Percentiles rank a stretch among this genome's conserved stretches.
phyloP scores from a whole-genome alignment of 805 yeast genomes.

The Ogataea ganodermae region DNA sequence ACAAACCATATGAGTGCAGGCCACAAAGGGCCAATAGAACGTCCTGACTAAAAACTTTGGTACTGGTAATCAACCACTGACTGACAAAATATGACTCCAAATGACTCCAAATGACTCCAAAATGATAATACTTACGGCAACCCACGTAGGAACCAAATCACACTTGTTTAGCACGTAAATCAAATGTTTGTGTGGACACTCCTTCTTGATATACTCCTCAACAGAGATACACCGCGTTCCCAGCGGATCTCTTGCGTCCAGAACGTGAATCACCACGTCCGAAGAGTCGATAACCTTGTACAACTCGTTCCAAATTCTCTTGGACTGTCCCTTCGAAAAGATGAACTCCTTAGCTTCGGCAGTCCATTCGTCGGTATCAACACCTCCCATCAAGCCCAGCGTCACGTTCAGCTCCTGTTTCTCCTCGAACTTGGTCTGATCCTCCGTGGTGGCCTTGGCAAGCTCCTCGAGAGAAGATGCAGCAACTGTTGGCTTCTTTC shows the following conservation, averaged over 20 bases:
- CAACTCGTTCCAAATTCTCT: constrained; percentile 97
- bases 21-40: constrained; percentile 33
- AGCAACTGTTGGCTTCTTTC: constrained; percentile 80
- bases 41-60: constrained; percentile 93
- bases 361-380: constrained; percentile 76
- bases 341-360: constrained; percentile 94
- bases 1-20: constrained; percentile 51
- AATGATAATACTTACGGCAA: constrained; percentile 82
- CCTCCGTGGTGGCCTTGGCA: constrained; percentile 57
- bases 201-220: constrained; percentile 88
- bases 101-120: background rate
- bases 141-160: constrained; percentile 99
- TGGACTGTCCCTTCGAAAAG: constrained; percentile 95
- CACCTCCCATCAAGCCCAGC: constrained; percentile 77
- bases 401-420: constrained; percentile 75
- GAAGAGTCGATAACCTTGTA: constrained; percentile 97
- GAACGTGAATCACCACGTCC: constrained; percentile 93
- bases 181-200: constrained; percentile 95
- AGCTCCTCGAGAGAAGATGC: constrained; percentile 83
- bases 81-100: constrained; percentile 1
- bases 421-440: constrained; percentile 64
- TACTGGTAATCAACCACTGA: constrained; percentile 10
- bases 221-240: constrained; percentile 95
- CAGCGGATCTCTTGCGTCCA: constrained; percentile 96
- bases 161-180: constrained; percentile 94